Conservation (phyloP, 352 stramenopile species). For the Phytophthora pseudosyringae region DNA sequence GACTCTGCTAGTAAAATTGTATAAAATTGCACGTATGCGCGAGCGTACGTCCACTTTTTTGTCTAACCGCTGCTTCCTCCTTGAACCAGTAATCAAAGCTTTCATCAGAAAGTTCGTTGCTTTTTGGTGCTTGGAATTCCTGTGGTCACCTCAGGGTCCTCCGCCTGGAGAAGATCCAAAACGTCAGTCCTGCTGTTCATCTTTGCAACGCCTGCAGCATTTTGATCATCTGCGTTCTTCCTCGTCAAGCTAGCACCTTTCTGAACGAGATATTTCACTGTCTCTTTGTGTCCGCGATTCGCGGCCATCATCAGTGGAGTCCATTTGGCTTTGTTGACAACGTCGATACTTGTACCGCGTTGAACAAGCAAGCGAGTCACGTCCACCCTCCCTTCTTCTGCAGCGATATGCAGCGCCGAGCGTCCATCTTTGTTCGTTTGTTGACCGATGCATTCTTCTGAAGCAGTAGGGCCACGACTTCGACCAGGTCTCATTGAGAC, state of each 20-base stretch:
- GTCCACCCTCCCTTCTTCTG: slow-evolving; percentile 12
- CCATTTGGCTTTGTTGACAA: neutral
- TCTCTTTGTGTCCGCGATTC: slow-evolving; percentile 16
- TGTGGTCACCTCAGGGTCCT: slow-evolving; percentile 6
- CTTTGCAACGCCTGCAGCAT: slow-evolving; percentile 1
- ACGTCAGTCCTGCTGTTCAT: slow-evolving; percentile 19
- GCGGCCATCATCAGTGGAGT: slow-evolving; percentile 24
- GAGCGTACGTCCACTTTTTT: no score
- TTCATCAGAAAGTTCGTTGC: no score
- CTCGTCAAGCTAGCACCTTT: slow-evolving; percentile 5
- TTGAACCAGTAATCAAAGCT: no score
- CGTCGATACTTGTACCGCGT: slow-evolving; percentile 6
- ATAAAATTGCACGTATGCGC: no score
- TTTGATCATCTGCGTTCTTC: slow-evolving; percentile 5
- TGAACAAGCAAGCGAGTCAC: slow-evolving; percentile 12
- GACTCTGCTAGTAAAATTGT: no score
- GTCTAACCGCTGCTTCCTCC: no score
- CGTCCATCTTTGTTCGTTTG: slow-evolving; percentile 3
- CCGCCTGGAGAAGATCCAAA: neutral
- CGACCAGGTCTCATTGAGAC: slow-evolving; percentile 5
- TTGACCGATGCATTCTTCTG: neutral
- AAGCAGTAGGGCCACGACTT: slow-evolving; percentile 7
- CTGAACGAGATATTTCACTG: slow-evolving; percentile 6
- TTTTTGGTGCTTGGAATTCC: neutral
- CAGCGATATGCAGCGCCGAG: slow-evolving; percentile 21